Conservation (phyloP, 2,329 filamentous ascomycete species). For the Capronia epimyces region DNA sequence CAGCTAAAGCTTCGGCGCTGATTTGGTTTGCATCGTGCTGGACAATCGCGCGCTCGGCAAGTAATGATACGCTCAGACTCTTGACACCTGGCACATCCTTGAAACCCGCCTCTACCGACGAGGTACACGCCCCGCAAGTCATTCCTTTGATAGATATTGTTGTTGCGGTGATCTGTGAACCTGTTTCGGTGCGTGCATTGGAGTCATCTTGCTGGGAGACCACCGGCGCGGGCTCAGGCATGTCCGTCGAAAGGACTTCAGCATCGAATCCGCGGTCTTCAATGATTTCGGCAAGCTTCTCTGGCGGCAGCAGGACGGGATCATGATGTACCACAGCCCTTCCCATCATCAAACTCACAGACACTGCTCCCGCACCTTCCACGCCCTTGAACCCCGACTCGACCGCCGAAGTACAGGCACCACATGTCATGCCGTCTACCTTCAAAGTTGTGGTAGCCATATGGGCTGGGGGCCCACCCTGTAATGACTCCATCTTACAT, state of each 20-base stretch:
- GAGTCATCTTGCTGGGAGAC: background rate
- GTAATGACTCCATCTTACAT: background rate
- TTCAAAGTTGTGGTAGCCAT: slow-evolving; percentile 88
- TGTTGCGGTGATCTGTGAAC: slow-evolving; percentile 53
- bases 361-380: slow-evolving; percentile 75
- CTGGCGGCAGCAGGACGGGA: slow-evolving; percentile 64
- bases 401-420: slow-evolving; percentile 91
- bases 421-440: slow-evolving; percentile 82
- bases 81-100: slow-evolving; percentile 67
- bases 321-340: slow-evolving; percentile 92
- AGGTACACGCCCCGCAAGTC: slow-evolving; percentile 87
- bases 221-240: slow-evolving; percentile 41
- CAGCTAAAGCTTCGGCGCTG: slow-evolving; percentile 50
- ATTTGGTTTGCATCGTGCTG: slow-evolving; percentile 63
- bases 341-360: slow-evolving; percentile 90
- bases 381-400: slow-evolving; percentile 83
- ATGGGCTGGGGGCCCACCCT: slow-evolving; percentile 44
- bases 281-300: slow-evolving; percentile 75
- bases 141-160: slow-evolving; percentile 78
- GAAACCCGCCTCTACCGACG: slow-evolving; percentile 75
- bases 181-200: background rate
- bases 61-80: slow-evolving; percentile 72
- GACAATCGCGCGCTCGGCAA: slow-evolving; percentile 79
- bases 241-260: slow-evolving; percentile 75
- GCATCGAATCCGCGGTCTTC: slow-evolving; percentile 91